A percentile compares a stretch with the other conserved stretches of the same genome.
Evolutionary conservation across 2,329 filamentous ascomycete genomes (phyloP).

Genomic region (Xylaria sp.): DNA sequence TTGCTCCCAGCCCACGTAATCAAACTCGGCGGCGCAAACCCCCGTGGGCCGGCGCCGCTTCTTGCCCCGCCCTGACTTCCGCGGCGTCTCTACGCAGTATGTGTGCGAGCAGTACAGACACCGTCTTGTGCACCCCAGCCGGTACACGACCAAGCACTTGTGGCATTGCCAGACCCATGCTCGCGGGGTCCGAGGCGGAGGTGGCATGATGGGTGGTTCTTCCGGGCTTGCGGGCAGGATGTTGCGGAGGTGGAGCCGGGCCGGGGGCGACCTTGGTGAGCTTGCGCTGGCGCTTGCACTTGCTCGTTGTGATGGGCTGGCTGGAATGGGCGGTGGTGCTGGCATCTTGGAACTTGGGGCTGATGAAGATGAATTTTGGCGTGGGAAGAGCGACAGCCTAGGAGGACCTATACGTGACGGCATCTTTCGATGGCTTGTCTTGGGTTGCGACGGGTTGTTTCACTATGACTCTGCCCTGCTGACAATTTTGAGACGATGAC

Average conservation of each 20-base stretch:
- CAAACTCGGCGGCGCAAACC: slow-evolving; percentile 39
- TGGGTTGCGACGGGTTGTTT: slow-evolving; percentile 15
- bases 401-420: slow-evolving; percentile 34
- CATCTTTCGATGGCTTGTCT: slow-evolving; percentile 27
- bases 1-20: slow-evolving; percentile 39
- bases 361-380: slow-evolving; percentile 13
- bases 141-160: slow-evolving; percentile 39
- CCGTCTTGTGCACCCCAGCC: slow-evolving; percentile 42
- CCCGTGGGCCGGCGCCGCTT: slow-evolving; percentile 23
- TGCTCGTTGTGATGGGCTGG: neutral
- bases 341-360: neutral
- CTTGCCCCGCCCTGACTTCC: slow-evolving; percentile 15
- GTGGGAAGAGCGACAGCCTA: slow-evolving; percentile 34
- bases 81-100: slow-evolving; percentile 32
- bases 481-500: neutral
- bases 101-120: slow-evolving; percentile 42
- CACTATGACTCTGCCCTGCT: neutral
- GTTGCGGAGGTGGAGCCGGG: slow-evolving; percentile 39
- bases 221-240: slow-evolving; percentile 36
- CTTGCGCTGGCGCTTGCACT: neutral
- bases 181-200: slow-evolving; percentile 31
- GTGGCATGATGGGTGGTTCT: slow-evolving; percentile 34
- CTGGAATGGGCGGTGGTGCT: slow-evolving; percentile 1
- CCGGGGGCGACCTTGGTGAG: slow-evolving; percentile 34
- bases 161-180: slow-evolving; percentile 47